Percentiles rank a stretch among this genome's conserved stretches.
phyloP scores from a whole-genome alignment of 1,139 yeast species.

The Yamadazyma buinensis region DNA sequence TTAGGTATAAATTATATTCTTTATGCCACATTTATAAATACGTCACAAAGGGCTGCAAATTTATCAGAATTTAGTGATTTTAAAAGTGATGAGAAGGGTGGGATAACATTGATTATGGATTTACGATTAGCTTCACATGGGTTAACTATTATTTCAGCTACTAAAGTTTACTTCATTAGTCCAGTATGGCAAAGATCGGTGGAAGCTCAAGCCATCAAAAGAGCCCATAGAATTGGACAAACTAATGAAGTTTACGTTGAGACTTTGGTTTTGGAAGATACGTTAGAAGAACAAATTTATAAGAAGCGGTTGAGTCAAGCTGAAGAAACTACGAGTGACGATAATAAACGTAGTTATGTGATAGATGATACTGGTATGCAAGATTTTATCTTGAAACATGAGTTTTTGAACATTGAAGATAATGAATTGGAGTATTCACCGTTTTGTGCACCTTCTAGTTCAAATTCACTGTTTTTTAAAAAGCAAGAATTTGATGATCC shows the following conservation, averaged over 20 bases:
- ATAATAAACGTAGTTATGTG: conserved; percentile 25
- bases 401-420: conserved; percentile 34
- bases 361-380: conserved; percentile 59
- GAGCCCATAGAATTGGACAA: conserved; percentile 74
- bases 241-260: conserved; percentile 53
- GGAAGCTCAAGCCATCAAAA: conserved; percentile 70
- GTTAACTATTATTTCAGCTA: conserved; percentile 62
- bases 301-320: conserved; percentile 25
- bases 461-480: conserved; percentile 1
- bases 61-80: conserved; percentile 48
- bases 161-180: conserved; percentile 61
- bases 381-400: conserved; percentile 48
- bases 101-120: conserved; percentile 61
- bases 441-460: conserved; percentile 17
- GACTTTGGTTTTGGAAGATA: conserved; percentile 55
- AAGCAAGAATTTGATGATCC: conserved; percentile 14
- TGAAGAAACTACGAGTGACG: conserved; percentile 15
- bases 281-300: conserved; percentile 67
- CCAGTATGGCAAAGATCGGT: conserved; percentile 70
- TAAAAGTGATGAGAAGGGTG: conserved; percentile 33
- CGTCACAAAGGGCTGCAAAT: conserved; percentile 49
- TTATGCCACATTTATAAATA: conserved; percentile 58
- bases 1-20: conserved; percentile 57
- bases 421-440: conserved; percentile 27
- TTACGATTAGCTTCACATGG: conserved; percentile 68